Conservation (phyloP, 768 basidiomycete species). For the Amanita pseudoporphyria region DNA sequence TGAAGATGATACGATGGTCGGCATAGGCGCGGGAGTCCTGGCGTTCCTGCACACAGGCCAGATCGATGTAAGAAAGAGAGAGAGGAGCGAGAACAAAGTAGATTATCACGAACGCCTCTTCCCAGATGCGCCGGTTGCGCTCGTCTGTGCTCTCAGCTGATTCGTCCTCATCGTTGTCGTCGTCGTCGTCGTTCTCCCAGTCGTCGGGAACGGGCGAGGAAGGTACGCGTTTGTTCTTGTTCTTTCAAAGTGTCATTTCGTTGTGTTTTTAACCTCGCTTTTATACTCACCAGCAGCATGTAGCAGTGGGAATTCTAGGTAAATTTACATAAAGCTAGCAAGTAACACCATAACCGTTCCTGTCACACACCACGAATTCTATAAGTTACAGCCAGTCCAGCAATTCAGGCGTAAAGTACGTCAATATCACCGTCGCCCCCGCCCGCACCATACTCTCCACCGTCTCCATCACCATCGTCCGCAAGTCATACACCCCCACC, state of each 20-base stretch:
- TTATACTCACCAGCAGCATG: background rate
- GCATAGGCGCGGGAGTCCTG: slow-evolving; percentile 56
- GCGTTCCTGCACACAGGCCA: slow-evolving; percentile 38
- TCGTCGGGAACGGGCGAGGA: slow-evolving; percentile 31
- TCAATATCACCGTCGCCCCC: slow-evolving; percentile 95
- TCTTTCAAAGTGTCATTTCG: background rate
- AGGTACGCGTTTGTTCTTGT: slow-evolving; percentile 4
- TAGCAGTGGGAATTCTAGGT: too few relatives aligned
- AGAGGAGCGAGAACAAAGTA: too few relatives aligned
- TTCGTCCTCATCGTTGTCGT: slow-evolving; percentile 19
- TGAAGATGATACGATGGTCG: slow-evolving; percentile 40
- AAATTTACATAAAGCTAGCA: too few relatives aligned
- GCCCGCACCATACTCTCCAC: slow-evolving; percentile 27
- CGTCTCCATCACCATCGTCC: slow-evolving; percentile 71
- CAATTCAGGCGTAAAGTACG: slow-evolving; percentile 96
- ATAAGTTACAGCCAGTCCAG: slow-evolving; percentile 61
- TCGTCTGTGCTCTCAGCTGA: slow-evolving; percentile 22
- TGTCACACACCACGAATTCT: background rate
- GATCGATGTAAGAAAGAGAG: too few relatives aligned
- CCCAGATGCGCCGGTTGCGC: slow-evolving; percentile 50
- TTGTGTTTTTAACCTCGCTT: too few relatives aligned
- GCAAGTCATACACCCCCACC: slow-evolving; percentile 90
- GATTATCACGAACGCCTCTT: slow-evolving; percentile 48
- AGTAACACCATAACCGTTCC: too few relatives aligned
- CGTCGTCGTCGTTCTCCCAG: slow-evolving; percentile 51